A percentile compares a stretch with the other conserved stretches of the same genome.
These are phyloP conservation scores for Spathaspora sp. DNA, from an alignment of 805 yeast genomes.

Conservation along the genomic window DNA sequence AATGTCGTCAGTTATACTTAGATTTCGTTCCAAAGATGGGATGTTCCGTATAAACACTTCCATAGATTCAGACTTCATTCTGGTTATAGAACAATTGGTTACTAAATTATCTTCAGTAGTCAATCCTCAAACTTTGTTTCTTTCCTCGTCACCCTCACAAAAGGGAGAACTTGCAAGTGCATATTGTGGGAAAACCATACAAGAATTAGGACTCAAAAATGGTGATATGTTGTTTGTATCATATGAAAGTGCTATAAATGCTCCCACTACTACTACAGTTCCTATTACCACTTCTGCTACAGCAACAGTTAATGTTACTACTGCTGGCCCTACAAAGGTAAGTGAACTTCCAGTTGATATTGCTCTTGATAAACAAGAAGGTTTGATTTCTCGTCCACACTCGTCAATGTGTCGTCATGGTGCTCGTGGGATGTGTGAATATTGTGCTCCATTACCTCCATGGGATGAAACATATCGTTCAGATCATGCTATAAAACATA, in stretches of 20 bases:
- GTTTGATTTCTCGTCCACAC: conserved; percentile 63
- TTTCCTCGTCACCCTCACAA: conserved; percentile 46
- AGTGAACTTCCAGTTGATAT: conserved; percentile 67
- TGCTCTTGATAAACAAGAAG: conserved; percentile 59
- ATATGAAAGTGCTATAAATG: conserved; percentile 18
- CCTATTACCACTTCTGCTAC: background rate
- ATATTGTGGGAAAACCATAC: conserved; percentile 34
- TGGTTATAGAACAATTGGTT: conserved; percentile 39
- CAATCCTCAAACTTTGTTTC: conserved; percentile 21
- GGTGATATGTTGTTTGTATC: conserved; percentile 54
- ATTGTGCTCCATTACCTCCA: conserved; percentile 93
- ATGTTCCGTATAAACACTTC: conserved; percentile 64
- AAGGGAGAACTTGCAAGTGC: conserved; percentile 37
- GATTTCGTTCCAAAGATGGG: conserved; percentile 86
- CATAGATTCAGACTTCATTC: conserved; percentile 38
- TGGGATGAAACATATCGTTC: conserved; percentile 80
- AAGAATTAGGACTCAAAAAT: conserved; percentile 49
- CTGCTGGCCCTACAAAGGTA: conserved; percentile 11
- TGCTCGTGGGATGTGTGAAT: conserved; percentile 96
- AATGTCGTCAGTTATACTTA: conserved; percentile 32
- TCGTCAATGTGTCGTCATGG: conserved; percentile 78
- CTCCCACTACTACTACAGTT: background rate
- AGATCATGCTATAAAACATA: conserved; percentile 78
- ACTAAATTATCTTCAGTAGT: conserved; percentile 16
- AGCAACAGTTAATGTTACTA: background rate